These are phyloP conservation scores for Colletotrichum godetiae DNA, from an alignment of 2,329 filamentous ascomycete species.

Conservation along the genomic window DNA sequence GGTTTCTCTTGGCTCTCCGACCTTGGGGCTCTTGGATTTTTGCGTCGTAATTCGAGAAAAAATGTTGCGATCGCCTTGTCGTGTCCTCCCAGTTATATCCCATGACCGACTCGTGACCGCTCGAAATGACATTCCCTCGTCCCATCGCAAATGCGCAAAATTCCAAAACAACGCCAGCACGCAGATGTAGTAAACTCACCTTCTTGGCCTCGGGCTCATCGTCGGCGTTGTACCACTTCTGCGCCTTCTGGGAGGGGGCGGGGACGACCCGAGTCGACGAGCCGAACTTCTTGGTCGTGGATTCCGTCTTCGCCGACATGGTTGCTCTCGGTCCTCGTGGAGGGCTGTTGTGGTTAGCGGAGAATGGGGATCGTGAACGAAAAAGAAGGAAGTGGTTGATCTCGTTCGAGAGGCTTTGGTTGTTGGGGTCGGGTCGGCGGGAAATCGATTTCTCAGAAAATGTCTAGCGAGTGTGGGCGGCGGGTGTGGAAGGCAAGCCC, in stretches of 20 bases:
- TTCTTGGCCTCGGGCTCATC: slow-evolving; percentile 91
- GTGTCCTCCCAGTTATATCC: background rate
- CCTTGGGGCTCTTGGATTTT: background rate
- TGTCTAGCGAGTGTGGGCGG: background rate
- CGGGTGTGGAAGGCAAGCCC: slow-evolving; percentile 45
- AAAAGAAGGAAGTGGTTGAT: slow-evolving; percentile 35
- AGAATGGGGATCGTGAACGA: slow-evolving; percentile 41
- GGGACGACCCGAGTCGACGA: slow-evolving; percentile 94
- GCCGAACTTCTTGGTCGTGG: slow-evolving; percentile 94
- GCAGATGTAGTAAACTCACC: slow-evolving; percentile 73
- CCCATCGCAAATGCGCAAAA: slow-evolving; percentile 4
- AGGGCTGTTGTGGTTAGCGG: slow-evolving; percentile 36
- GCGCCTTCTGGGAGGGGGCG: slow-evolving; percentile 88
- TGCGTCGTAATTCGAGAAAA: slow-evolving; percentile 5
- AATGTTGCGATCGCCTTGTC: slow-evolving; percentile 5
- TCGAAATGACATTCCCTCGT: slow-evolving; percentile 2
- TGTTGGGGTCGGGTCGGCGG: background rate
- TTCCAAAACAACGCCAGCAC: slow-evolving; percentile 18
- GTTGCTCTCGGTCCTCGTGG: slow-evolving; percentile 46
- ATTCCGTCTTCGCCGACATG: slow-evolving; percentile 79
- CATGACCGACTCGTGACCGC: slow-evolving; percentile 22
- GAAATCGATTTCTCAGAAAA: slow-evolving; percentile 4
- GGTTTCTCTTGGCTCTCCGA: background rate
- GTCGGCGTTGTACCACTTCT: slow-evolving; percentile 99
- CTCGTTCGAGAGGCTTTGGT: slow-evolving; percentile 24